Evolutionary conservation across 805 yeast genomes (phyloP).

Genomic region (Wickerhamomyces subpelliculosus): DNA sequence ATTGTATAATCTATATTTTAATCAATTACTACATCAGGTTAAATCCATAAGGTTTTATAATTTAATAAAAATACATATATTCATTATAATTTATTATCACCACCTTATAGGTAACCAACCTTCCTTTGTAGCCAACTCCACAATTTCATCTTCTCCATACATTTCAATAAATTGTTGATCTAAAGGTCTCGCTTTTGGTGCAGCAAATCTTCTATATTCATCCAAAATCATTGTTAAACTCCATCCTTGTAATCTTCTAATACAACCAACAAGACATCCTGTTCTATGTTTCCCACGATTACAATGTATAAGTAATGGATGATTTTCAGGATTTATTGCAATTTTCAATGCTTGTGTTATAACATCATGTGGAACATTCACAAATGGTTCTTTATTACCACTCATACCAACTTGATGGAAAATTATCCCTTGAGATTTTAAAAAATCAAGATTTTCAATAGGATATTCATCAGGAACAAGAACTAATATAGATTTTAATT

Average conservation of each 20-base stretch:
- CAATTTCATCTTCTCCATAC: slow-evolving; percentile 65
- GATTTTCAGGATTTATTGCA: slow-evolving; percentile 78
- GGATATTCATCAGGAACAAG: slow-evolving; percentile 93
- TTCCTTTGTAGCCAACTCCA: slow-evolving; percentile 41
- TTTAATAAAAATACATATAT: too few species aligned
- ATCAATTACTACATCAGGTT: too few species aligned
- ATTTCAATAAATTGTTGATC: slow-evolving; percentile 94
- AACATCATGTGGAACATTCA: slow-evolving; percentile 58
- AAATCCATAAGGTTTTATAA: too few species aligned
- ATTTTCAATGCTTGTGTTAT: slow-evolving; percentile 78
- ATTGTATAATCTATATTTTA: background rate
- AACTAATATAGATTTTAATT: slow-evolving; percentile 70
- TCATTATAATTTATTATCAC: slow-evolving; percentile 33
- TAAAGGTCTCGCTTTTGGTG: slow-evolving; percentile 90
- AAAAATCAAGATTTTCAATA: slow-evolving; percentile 58
- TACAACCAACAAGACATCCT: slow-evolving; percentile 92
- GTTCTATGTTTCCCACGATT: slow-evolving; percentile 96
- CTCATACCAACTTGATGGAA: slow-evolving; percentile 87
- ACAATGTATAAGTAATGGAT: slow-evolving; percentile 90
- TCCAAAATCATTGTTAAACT: slow-evolving; percentile 90
- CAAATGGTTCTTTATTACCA: slow-evolving; percentile 94
- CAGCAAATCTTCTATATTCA: slow-evolving; percentile 90
- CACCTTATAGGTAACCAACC: slow-evolving; percentile 66
- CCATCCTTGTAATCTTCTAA: slow-evolving; percentile 87
- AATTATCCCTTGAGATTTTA: slow-evolving; percentile 52